Evolutionary conservation across 352 stramenopile species (phyloP), one percentile per base, ranked within the genome.

Genomic region (Globisporangium ultimum): DNA sequence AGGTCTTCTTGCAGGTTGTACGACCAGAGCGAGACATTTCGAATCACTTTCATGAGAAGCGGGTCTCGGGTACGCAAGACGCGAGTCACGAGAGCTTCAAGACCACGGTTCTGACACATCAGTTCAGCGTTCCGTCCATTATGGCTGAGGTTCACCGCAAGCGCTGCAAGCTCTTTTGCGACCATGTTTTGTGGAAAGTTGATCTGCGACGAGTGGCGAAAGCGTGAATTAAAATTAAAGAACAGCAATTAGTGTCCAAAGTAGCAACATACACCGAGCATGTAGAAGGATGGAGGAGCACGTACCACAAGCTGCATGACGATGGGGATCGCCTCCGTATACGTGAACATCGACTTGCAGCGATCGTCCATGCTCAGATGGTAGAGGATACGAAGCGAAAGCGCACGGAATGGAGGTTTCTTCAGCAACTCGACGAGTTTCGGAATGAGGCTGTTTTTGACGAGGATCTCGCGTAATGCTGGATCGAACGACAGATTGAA

Each of bases 401-500:
- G 74, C 3, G 74, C 88, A 54, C 91, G 81, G 62, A 97, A 97
- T 0, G 83, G 86, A 18, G 88, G 80, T 50, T 97, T 95, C 74
- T 98, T 98, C 61, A 98, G 76, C 32, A 98, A 66, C 50, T 96
- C 81, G 22, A 98, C 88, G 24, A 99, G 87, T 55, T 95, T 96
- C 22, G 85, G 89, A 51, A 98, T 94, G 10, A 98, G 71, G 20
- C 85, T 91, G 71, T 89, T 84, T 45, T 92, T 84, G 36, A 96
- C 85, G 55, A 97, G 84, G 43, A 94, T 66, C 65, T 96, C 89
- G 9, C 88, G 78, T 18, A 96, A 73, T 24, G 77, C 70, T 18
- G 82, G 67, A 62, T 98, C 89, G 66, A 98, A 98, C 12, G 89
- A 98, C 50, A 98, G 61, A 60, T 98, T 98, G 77, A 98, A 98